Percentiles rank a stretch among this genome's conserved stretches.
Conservation (phyloP, 1,284 basidiomycete genomes). For the Apiotrichum porosum region DNA sequence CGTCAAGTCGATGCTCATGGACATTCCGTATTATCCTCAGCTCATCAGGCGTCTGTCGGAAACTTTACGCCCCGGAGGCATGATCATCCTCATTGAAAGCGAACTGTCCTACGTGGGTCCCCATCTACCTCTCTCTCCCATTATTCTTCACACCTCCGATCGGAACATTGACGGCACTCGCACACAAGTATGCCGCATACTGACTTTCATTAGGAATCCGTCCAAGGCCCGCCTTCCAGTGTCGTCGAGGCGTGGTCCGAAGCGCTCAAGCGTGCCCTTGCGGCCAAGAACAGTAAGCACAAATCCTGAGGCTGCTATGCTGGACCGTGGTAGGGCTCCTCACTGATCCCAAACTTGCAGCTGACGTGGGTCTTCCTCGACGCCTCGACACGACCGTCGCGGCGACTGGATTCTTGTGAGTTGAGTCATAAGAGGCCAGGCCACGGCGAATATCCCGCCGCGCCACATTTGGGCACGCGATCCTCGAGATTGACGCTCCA, state of each 20-base stretch:
- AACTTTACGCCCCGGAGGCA: conserved; percentile 33
- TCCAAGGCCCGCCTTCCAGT: conserved; percentile 2
- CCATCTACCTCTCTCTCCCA: not conserved
- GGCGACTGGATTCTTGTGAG: conserved; percentile 36
- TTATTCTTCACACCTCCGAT: not conserved
- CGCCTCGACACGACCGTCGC: conserved; percentile 17
- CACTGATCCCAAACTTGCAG: too few relatives aligned
- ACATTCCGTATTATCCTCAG: conserved; percentile 29
- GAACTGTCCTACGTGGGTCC: conserved; percentile 31
- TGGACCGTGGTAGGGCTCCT: too few relatives aligned
- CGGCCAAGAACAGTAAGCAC: conserved; percentile 21
- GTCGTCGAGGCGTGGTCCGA: conserved; percentile 22
- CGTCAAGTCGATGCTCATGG: conserved; percentile 35
- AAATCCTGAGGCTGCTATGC: too few relatives aligned
- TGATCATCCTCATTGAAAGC: conserved; percentile 40
- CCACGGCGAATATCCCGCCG: too few relatives aligned
- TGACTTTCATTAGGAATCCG: conserved; percentile 9
- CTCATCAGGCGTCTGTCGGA: conserved; percentile 36
- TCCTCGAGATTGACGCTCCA: not conserved
- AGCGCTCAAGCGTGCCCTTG: conserved; percentile 24
- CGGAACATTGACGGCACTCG: too few relatives aligned
- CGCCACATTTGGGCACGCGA: too few relatives aligned
- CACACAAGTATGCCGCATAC: too few relatives aligned
- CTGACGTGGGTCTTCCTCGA: conserved; percentile 22
- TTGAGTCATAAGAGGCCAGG: too few relatives aligned